Evolutionary conservation across 352 stramenopile genomes (phyloP), one percentile per base, ranked within the genome.

Genomic region (Phytopythium helicoides): DNA sequence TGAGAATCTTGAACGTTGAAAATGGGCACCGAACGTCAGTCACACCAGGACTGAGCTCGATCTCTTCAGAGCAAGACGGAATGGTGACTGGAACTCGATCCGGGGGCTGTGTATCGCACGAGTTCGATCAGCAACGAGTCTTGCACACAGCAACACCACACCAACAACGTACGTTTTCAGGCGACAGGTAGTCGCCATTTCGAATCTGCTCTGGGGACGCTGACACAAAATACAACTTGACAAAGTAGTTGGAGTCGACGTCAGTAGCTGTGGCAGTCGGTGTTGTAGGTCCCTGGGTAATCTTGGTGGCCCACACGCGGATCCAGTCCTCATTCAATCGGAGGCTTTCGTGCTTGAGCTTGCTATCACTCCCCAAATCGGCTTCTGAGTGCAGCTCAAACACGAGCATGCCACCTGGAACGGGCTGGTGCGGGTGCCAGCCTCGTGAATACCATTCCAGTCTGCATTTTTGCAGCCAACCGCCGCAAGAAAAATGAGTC

Each of bases 141-240:
- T 5, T n/a, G 12, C 36, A 47, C 14, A 7, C 6, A 35, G 33
- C 9, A 10, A 7, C 39, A 25, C 36, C 45, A 15, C 21, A 16
- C 4, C 11, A 35, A 21, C 19, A 41, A 49, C 68, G 52, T 62
- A 92, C 81, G 40, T 89, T 92, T 28, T 68, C 40, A 7, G 58
- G 55, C 11, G 76, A 73, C 8, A 92, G 67, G n/a, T 65, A 40
- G 23, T 87, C 67, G 21, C 64, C 76, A 26, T 80, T 56, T 48
- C 81, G 78, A 68, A 92, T 92, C 60, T 92, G 81, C 35, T 78
- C 52, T 22, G 81, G 81, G 14, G 78, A 82, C 33, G 81, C 81
- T 0, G 78, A 65, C 31, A 92, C 67, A 39, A 92, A 92, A 55
- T 74, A 92, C 26, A 76, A 53, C 39, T 92, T 81, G 45, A 92